A percentile compares a stretch with the other conserved stretches of the same genome.
phyloP scores from a whole-genome alignment of 2,329 filamentous ascomycete species.

The Xylariaceae sp. region DNA sequence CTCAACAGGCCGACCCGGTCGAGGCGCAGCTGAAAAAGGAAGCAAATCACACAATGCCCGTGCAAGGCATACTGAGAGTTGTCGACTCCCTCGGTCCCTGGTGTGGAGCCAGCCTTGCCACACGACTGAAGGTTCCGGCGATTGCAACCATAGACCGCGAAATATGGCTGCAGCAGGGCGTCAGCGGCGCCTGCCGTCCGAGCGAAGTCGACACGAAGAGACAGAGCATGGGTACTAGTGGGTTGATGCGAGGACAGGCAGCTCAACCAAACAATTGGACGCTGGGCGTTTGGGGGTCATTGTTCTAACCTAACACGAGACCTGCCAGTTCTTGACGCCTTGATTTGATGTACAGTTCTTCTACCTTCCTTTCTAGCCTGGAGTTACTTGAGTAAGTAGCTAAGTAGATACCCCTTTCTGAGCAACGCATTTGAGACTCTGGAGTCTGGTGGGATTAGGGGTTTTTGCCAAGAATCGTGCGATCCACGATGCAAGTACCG shows the following conservation, averaged over 20 bases:
- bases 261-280: slow-evolving; percentile 50
- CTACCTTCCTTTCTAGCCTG: no score
- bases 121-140: slow-evolving; percentile 62
- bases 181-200: slow-evolving; percentile 54
- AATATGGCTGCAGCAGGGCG: slow-evolving; percentile 62
- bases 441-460: no score
- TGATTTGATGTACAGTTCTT: no score
- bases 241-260: slow-evolving; percentile 39
- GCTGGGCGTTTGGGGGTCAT: slow-evolving; percentile 55
- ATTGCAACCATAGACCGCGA: slow-evolving; percentile 68
- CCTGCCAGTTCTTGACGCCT: no score
- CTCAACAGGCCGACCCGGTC: slow-evolving; percentile 51
- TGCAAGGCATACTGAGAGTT: slow-evolving; percentile 58
- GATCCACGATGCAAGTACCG: no score
- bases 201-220: slow-evolving; percentile 56
- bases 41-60: slow-evolving; percentile 34
- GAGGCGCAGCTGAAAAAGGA: slow-evolving; percentile 49
- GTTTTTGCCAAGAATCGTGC: no score
- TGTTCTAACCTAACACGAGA: slow-evolving; percentile 30
- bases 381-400: no score
- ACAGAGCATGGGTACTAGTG: slow-evolving; percentile 58
- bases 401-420: no score
- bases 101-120: slow-evolving; percentile 66
- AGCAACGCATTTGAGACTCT: no score
- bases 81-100: slow-evolving; percentile 68